Evolutionary conservation across 306 rosid genomes (phyloP), one percentile per base, ranked within the genome.

Genomic region (Acacia crassicarpa): DNA sequence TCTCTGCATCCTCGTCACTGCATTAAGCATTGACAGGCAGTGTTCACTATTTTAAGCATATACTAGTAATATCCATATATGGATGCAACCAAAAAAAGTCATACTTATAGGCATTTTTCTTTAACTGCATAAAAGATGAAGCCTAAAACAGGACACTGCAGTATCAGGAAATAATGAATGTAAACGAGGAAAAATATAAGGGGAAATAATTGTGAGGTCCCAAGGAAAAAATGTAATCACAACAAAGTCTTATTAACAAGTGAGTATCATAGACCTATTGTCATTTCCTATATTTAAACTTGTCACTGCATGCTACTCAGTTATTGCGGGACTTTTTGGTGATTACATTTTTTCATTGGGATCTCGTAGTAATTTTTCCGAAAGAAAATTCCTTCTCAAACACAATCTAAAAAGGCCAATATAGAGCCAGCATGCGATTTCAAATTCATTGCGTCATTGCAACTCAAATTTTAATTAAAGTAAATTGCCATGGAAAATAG

Each of bases 1-100:
- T 91, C 78, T 74, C 78, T 51, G 98, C 97, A 83, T 94, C 97
- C 51, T 87, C 95, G 3, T 77, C 48, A 72, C 98, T 94, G 89
- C 90, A 67, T 59, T 27, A 38, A 11, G 25, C 33, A 67, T 30
- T 38, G 16, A 65, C 4, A 73, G 22, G 75, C 56, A 43, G 19
- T 17, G 33, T 32, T 27, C 8, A 40, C 48, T 25, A 54, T 78
- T 75, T 59, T 9, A 74, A 16, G 20, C 67, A n/a, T n/a, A 62
- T 62, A 77, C n/a, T n/a, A n/a, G n/a, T 41, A 59, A 35, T 63
- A 77, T 8, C 38, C 72, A 62, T 38, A 81, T 38, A 45, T 58
- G 35, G 44, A 22, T 20, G 17, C 17, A 72, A 2, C 19, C 20
- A 17, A n/a, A 27, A 8, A 6, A 69, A 27, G 53, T 48, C 5